phyloP scores from a whole-genome alignment of 768 basidiomycete species.

The Lentinula aciculospora region DNA sequence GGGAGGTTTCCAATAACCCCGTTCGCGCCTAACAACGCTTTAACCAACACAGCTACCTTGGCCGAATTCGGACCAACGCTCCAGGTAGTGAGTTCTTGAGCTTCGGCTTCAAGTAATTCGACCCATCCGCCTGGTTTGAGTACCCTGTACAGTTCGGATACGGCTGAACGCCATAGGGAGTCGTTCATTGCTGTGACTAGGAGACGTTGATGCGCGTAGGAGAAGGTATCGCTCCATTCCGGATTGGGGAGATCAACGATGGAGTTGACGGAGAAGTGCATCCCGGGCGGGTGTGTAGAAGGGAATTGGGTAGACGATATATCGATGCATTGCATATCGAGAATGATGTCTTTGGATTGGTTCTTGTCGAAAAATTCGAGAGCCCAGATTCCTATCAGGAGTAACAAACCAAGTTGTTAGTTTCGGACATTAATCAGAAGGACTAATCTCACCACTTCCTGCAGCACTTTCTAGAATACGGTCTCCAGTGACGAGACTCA shows the following conservation, averaged over 20 bases:
- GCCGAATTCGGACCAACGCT: slow-evolving; percentile 4
- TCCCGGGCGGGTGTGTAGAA: slow-evolving; percentile 6
- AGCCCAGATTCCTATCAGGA: neutral
- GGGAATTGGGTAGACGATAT: neutral
- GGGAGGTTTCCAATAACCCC: slow-evolving; percentile 9
- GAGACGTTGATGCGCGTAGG: slow-evolving; percentile 16
- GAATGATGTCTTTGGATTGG: neutral
- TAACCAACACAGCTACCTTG: slow-evolving; percentile 4
- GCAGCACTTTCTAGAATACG: neutral
- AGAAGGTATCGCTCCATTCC: slow-evolving; percentile 15
- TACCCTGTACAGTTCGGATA: slow-evolving; percentile 7
- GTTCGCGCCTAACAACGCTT: slow-evolving; percentile 7
- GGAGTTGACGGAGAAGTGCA: slow-evolving; percentile 12
- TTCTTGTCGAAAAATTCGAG: neutral
- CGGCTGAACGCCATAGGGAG: slow-evolving; percentile 13
- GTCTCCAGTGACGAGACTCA: neutral
- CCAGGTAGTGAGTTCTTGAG: neutral
- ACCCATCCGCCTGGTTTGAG: slow-evolving; percentile 13
- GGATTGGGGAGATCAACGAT: slow-evolving; percentile 9
- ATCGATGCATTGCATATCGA: neutral
- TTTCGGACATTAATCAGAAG: neutral
- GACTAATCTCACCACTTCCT: neutral
- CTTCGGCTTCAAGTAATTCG: slow-evolving; percentile 13
- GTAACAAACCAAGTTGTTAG: neutral
- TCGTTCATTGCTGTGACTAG: slow-evolving; percentile 13